Evolutionary conservation across 2,329 filamentous ascomycete genomes (phyloP), one percentile per base, ranked within the genome.

Genomic region (Ilyonectria destructans): DNA sequence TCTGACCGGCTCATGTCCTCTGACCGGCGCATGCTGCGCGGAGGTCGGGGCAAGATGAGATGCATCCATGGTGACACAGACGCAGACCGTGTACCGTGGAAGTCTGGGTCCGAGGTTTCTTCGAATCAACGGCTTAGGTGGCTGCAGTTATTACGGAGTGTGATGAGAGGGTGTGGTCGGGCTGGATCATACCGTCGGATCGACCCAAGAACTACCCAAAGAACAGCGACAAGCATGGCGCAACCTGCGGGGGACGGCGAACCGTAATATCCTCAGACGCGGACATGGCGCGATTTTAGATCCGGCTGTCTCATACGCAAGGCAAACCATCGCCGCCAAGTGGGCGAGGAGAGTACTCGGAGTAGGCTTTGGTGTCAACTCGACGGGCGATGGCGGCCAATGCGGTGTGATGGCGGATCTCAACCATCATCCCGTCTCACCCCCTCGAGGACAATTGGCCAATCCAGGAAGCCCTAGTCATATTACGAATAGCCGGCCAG

Each of bases 31-130:
- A 10, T 65, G 66, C 45, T 67, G 61, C 40, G 71, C 64, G 31
- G 68, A 69, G 21, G 55, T 67, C 4, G 75, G 75, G 29, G 64
- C 69, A 19, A 77, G 73, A 43, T 77, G 75, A 43, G 54, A 70
- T 35, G 54, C 57, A 19, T 77, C 74, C 75, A 77, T 77, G 19
- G 68, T 69, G 65, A 64, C 61, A 70, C 67, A 21, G 7, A 21
- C 19, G 58, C 29, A 5, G 43, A 45, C 33, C 60, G 31, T 58
- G 45, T 55, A 31, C 19, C 13, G 23, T 56, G 52, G 19, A 33
- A 51, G 52, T 51, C 15, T 33, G 43, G n/a, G 17, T 35, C 13
- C 17, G 45, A 43, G 45, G 5, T n/a, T 23, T 51, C 43, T 51
- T 57, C 52, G 52, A 51, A 57, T 57, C 60, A 63, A 63, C n/a